Evolutionary conservation across 345 rosid species (phyloP), one percentile per base, ranked within the genome.

Genomic region (Viola odorata): DNA sequence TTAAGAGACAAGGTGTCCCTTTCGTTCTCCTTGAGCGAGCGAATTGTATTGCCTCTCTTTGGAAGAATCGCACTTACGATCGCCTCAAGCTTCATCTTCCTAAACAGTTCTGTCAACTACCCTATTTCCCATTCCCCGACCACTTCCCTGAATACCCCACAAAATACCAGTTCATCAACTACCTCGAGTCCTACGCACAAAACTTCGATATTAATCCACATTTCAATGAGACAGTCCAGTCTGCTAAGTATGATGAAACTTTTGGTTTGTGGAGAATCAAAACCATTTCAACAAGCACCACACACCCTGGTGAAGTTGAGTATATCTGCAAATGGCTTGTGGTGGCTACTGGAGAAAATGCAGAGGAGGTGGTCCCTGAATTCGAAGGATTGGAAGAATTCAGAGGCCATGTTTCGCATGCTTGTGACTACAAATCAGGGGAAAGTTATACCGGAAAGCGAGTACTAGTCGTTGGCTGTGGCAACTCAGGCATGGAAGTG

Each of bases 401-500:
- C 41, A 84, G 75, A 0, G 92, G 92, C 17, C 58, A 68, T 53
- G 80, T 90, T 57, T 68, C 66, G 12, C 97, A 90, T 55, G 87
- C 87, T 38, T 80, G 92, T 57, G 92, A 87, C 47, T 90, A 87
- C 57, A 90, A 85, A 76, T 85, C 92, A 1, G 95, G 96, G 4
- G 79, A 77, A 62, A 77, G 70, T 57, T 78, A 69, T 64, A 53
- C 75, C 1, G 96, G 89, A 4, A 79, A 87, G 71, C 66, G 69
- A 4, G 96, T 87, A 1, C 75, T 90, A 7, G 91, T 90, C 0
- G 97, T 90, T 4, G 97, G 97, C 39, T 90, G 97, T 8, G 97
- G 96, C 37, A 85, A 90, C 79, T 90, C 97, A 7, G 97, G 97
- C 58, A 90, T 90, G 97, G 97, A 90, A 65, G 87, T 87, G 32